These are phyloP conservation scores for Cystoderma amianthinum DNA, from an alignment of 768 basidiomycete species.

Conservation along the genomic window DNA sequence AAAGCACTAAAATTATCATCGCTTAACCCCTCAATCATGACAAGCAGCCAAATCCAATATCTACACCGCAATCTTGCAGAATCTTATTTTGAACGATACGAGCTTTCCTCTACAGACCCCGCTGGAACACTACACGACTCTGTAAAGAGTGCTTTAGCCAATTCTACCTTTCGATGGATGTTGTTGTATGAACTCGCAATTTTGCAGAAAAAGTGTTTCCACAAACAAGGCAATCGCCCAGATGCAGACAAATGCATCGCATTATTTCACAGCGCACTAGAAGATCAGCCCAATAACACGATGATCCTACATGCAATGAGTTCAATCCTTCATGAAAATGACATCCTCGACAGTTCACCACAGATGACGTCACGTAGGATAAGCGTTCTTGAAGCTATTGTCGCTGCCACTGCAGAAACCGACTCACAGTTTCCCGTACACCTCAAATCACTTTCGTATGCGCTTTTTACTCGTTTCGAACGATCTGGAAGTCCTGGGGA, in stretches of 20 bases:
- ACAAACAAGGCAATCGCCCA: conserved; percentile 1
- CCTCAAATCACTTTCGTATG: background rate
- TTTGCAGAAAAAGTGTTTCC: conserved; percentile 3
- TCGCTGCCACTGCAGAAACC: conserved; percentile 1
- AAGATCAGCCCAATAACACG: conserved; percentile 1
- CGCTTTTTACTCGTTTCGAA: conserved; percentile 5
- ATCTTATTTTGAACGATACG: too few species aligned
- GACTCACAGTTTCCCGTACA: conserved; percentile 2
- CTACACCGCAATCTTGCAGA: background rate
- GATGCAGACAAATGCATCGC: conserved; percentile 2
- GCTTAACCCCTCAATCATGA: background rate
- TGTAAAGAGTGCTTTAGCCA: background rate
- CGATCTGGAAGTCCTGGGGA: conserved; percentile 1
- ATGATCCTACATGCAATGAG: conserved; percentile 2
- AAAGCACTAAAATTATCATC: background rate
- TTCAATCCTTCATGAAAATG: conserved; percentile 6
- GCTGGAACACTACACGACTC: background rate
- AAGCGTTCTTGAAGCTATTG: conserved; percentile 2
- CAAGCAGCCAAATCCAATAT: background rate
- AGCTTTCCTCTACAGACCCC: too few species aligned
- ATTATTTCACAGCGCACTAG: conserved; percentile 3
- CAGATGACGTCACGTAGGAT: conserved; percentile 4
- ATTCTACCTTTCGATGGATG: background rate
- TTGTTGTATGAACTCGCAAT: too few species aligned
- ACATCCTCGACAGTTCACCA: conserved; percentile 3